These are phyloP conservation scores for Lactarius akahatsu DNA, from an alignment of 768 basidiomycete genomes.

Conservation along the genomic window DNA sequence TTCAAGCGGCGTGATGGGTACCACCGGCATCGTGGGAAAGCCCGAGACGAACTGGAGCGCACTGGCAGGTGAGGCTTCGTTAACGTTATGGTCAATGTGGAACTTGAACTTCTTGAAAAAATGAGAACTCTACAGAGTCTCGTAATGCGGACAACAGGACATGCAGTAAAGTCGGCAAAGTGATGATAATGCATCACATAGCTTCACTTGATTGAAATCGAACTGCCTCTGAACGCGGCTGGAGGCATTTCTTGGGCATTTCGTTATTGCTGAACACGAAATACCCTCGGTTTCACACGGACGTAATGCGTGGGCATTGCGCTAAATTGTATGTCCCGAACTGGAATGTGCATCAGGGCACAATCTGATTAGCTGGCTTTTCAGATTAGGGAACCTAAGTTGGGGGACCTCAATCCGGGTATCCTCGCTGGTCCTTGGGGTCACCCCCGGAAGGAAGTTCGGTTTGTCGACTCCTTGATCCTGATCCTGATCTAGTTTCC, in stretches of 20 bases:
- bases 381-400: conserved; percentile 1
- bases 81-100: neutral
- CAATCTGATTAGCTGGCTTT: neutral
- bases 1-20: conserved; percentile 1
- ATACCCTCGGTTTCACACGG: conserved; percentile 15
- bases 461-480: conserved; percentile 8
- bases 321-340: neutral
- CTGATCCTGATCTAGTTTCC: conserved; percentile 8
- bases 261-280: neutral
- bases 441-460: conserved; percentile 9
- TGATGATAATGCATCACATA: neutral
- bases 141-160: neutral
- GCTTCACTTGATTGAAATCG: conserved; percentile 17
- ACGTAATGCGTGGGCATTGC: conserved; percentile 6
- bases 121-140: neutral
- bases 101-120: neutral
- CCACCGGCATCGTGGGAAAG: neutral
- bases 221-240: conserved; percentile 2
- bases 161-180: neutral
- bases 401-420: neutral
- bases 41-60: neutral
- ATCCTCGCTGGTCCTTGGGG: neutral
- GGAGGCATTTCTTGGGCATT: neutral
- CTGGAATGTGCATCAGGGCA: conserved; percentile 4
- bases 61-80: neutral